A percentile compares a stretch with the other conserved stretches of the same genome.
Evolutionary conservation across 495 filamentous ascomycete genomes (phyloP).

Genomic region (Daldinia concentrica): DNA sequence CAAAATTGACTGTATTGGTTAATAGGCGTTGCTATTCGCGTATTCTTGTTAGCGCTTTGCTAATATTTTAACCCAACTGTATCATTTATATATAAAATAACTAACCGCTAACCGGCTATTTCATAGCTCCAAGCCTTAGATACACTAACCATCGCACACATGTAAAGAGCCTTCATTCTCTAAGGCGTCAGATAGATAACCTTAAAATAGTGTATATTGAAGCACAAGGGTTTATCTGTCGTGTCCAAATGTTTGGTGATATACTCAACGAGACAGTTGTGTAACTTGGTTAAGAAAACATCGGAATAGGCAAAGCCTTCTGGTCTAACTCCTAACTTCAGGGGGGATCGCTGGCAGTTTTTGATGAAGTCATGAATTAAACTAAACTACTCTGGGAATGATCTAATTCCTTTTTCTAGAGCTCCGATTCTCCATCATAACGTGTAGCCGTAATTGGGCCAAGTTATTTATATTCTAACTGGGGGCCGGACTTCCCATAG

Average conservation of each 20-base stretch:
- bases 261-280: neutral
- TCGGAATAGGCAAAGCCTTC: neutral
- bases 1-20: no score
- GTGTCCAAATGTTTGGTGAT: neutral
- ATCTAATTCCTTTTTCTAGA: neutral
- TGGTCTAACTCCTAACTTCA: neutral
- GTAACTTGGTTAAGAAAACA: neutral
- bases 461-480: no score
- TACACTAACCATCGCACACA: neutral
- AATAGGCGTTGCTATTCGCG: neutral
- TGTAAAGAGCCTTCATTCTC: neutral
- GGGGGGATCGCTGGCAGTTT: neutral
- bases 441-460: neutral
- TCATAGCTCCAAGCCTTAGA: neutral
- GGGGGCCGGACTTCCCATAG: neutral
- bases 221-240: neutral
- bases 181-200: neutral
- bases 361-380: neutral
- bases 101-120: neutral
- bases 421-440: neutral
- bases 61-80: neutral
- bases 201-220: neutral
- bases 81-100: neutral
- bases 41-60: neutral
- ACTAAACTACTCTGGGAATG: neutral